Evolutionary conservation across 768 basidiomycete species (phyloP), one percentile per base, ranked within the genome.

Genomic region (Lactifluus subvellereus): DNA sequence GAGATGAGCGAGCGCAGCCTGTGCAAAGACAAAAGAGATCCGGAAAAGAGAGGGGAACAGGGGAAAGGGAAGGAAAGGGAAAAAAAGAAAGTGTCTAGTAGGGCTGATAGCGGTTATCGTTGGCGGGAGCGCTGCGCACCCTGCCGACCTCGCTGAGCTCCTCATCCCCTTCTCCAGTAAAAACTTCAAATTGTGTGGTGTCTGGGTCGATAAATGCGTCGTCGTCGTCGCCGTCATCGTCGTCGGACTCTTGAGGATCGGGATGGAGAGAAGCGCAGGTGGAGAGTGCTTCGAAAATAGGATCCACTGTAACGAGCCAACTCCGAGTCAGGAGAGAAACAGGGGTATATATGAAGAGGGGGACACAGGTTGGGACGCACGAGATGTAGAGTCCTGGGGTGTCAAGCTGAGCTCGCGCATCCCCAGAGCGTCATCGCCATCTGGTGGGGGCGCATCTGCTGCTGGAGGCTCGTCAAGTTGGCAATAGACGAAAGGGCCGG

Each of bases 41-140:
- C 63, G 54, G 62, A 66, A 65, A n/a, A 67, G 68, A 68, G 61
- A 54, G 47, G 37, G 58, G 59, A 18, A 65, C 38, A 60, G 54
- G 64, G 54, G 48, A 61, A 68, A 67, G 30, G 32, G 33, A 72
- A 71, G 32, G 33, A 72, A 71, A 67, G 7, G 71, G 67, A 63
- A 61, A 35, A 47, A 61, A 43, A 47, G 38, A 14, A 33, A 62
- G 69, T 70, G 75, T 82, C 88, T 89, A 95, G 84, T 95, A 95
- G 69, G 93, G 93, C 62, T 83, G 78, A 76, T 79, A 94, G 75
- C 92, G 88, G 72, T 75, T 81, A 79, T 86, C 75, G 78, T 86
- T 86, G 76, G 81, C 70, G 74, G 89, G 89, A 89, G 89, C 83
- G 74, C 86, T 90, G 88, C 93, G 89, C 87, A 93, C 91, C 88